Conservation (phyloP, 495 filamentous ascomycete species). For the Hypoxylon fuscum region DNA sequence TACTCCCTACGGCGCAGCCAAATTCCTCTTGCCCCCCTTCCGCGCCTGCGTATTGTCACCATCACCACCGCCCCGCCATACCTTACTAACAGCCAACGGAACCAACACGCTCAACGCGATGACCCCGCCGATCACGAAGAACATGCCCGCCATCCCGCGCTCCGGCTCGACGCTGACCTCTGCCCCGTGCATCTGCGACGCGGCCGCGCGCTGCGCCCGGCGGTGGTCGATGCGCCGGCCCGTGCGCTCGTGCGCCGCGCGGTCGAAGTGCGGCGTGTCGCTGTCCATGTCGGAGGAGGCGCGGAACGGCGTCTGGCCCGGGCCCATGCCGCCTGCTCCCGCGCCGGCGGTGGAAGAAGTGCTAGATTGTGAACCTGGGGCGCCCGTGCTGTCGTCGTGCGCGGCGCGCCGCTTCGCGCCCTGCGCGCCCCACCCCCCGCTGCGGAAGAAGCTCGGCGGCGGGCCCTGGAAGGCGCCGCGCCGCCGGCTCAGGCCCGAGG, state of each 20-base stretch:
- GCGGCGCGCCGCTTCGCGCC: slow-evolving; percentile 57
- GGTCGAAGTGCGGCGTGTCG: slow-evolving; percentile 72
- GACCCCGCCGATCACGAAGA: slow-evolving; percentile 52
- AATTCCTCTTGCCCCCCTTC: slow-evolving; percentile 11
- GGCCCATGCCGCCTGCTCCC: slow-evolving; percentile 55
- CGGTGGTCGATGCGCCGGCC: slow-evolving; percentile 54
- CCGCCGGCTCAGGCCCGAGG: slow-evolving; percentile 81
- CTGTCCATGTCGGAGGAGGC: too few species aligned
- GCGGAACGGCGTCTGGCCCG: slow-evolving; percentile 56
- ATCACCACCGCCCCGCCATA: slow-evolving; percentile 33
- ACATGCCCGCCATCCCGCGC: slow-evolving; percentile 46
- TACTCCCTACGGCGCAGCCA: background rate
- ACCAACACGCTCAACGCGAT: slow-evolving; percentile 48
- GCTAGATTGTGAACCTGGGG: slow-evolving; percentile 15
- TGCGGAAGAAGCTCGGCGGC: slow-evolving; percentile 86
- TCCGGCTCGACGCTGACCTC: slow-evolving; percentile 31
- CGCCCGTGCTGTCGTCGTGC: slow-evolving; percentile 52
- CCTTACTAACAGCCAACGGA: slow-evolving; percentile 37
- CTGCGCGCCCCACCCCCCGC: slow-evolving; percentile 74
- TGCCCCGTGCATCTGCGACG: slow-evolving; percentile 22
- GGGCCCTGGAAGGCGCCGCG: slow-evolving; percentile 80
- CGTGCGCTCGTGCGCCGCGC: slow-evolving; percentile 68
- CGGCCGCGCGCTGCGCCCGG: slow-evolving; percentile 41
- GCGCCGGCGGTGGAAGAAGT: slow-evolving; percentile 38
- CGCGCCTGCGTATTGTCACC: slow-evolving; percentile 3